phyloP scores from a whole-genome alignment of 139 green algal genomes.

The Ulvella scutata region DNA sequence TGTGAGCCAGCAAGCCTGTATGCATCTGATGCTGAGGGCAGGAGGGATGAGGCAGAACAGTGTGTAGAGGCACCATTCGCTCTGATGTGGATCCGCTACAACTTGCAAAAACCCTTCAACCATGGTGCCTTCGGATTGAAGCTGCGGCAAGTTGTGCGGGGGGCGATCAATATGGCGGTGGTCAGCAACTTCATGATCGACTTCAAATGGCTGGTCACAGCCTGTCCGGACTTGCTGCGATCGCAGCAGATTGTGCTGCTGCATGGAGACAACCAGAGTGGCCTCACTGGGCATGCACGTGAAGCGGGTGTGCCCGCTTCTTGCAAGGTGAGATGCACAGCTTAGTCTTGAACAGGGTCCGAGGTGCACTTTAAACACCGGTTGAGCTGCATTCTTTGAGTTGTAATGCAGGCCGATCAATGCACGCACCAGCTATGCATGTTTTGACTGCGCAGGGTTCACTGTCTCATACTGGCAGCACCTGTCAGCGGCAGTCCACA shows the following conservation, averaged over 20 bases:
- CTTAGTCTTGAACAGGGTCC: too few species aligned
- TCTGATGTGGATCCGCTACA: not conserved
- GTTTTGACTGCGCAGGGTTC: too few species aligned
- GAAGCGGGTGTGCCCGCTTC: not conserved
- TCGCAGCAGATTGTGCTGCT: slow-evolving; percentile 24
- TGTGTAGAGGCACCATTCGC: not conserved
- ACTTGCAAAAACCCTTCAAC: slow-evolving; percentile 10
- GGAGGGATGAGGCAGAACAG: not conserved
- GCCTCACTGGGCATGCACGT: not conserved
- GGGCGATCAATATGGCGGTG: slow-evolving; percentile 19
- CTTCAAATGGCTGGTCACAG: slow-evolving; percentile 39
- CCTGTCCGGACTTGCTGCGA: slow-evolving; percentile 27
- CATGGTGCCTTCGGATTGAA: slow-evolving; percentile 22
- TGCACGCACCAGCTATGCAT: too few species aligned
- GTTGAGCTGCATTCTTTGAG: too few species aligned
- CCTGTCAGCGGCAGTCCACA: too few species aligned
- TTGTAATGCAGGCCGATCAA: too few species aligned
- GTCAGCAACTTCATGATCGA: slow-evolving; percentile 65
- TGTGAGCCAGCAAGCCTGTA: too few species aligned
- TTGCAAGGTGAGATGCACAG: too few species aligned
- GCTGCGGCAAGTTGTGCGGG: slow-evolving; percentile 19
- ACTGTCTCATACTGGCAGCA: too few species aligned
- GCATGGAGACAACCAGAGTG: slow-evolving; percentile 18
- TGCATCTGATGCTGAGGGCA: too few species aligned
- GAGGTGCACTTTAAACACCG: too few species aligned